Percentiles rank a stretch among this genome's conserved stretches.
Evolutionary conservation across 306 rosid species (phyloP).

Genomic region (Cicer cuneatum): DNA sequence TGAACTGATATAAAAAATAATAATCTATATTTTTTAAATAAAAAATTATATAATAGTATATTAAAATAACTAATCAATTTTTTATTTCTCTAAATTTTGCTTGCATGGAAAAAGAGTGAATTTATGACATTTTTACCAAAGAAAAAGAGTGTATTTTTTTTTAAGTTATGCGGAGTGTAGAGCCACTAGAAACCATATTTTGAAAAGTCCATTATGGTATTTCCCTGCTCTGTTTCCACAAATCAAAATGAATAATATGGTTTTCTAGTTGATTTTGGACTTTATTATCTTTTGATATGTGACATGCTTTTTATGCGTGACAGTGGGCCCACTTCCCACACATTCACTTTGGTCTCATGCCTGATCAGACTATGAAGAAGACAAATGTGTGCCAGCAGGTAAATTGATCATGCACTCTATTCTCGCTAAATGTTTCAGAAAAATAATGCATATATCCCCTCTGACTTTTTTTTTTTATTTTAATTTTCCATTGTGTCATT

Average conservation of each 20-base stretch:
- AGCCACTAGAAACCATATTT: background rate
- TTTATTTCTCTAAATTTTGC: background rate
- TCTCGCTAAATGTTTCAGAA: conserved; percentile 46
- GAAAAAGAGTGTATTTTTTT: background rate
- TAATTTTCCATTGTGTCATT: conserved; percentile 45
- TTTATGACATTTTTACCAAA: conserved; percentile 1
- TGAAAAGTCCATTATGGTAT: conserved; percentile 2
- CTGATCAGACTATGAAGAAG: conserved; percentile 81
- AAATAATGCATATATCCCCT: conserved; percentile 33
- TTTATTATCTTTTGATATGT: conserved; percentile 30
- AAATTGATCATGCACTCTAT: conserved; percentile 44
- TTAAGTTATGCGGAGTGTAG: background rate
- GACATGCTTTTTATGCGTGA: conserved; percentile 46
- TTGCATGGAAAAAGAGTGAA: background rate
- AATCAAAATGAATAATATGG: conserved; percentile 36
- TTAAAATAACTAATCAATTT: background rate
- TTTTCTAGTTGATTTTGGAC: conserved; percentile 43
- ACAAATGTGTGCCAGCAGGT: conserved; percentile 75
- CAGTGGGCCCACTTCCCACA: conserved; percentile 99
- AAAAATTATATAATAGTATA: conserved; percentile 31
- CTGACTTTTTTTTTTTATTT: conserved; percentile 15
- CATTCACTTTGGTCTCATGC: conserved; percentile 95
- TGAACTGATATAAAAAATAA: too few relatives aligned
- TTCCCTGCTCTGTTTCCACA: background rate
- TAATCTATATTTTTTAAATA: too few relatives aligned